These are phyloP conservation scores for Beauveria brongniartii DNA, from an alignment of 2,329 filamentous ascomycete genomes.

Conservation along the genomic window DNA sequence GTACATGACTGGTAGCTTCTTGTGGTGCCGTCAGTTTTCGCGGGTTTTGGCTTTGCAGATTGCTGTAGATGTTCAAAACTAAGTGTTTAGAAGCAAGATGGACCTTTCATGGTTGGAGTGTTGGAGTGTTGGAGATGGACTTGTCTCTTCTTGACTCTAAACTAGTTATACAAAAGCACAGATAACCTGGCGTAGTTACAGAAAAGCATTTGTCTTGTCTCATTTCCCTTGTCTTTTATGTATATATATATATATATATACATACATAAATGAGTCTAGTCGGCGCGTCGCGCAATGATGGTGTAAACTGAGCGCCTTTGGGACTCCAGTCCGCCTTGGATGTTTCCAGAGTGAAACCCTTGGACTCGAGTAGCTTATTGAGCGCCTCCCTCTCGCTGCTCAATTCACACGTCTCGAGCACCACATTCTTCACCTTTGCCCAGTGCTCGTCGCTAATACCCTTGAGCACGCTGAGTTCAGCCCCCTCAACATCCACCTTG, in stretches of 20 bases:
- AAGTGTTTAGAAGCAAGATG: too few relatives aligned
- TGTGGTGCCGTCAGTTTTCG: conserved; percentile 27
- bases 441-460: conserved; percentile 19
- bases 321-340: conserved; percentile 11
- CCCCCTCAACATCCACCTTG: conserved; percentile 22
- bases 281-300: not conserved
- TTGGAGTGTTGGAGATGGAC: too few relatives aligned
- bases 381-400: conserved; percentile 11
- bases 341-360: conserved; percentile 15
- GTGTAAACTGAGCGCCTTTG: conserved; percentile 4
- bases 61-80: not conserved
- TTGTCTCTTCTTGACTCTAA: too few relatives aligned
- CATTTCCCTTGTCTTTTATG: not conserved
- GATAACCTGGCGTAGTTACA: too few relatives aligned
- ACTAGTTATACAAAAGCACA: too few relatives aligned
- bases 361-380: conserved; percentile 14
- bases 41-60: conserved; percentile 31
- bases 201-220: not conserved
- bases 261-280: not conserved
- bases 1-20: conserved; percentile 32
- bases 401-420: conserved; percentile 16
- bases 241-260: too few relatives aligned
- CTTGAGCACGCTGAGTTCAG: conserved; percentile 17
- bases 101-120: too few relatives aligned
- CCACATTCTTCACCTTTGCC: conserved; percentile 15